These are phyloP conservation scores for Talaromyces borbonicus DNA, from an alignment of 495 filamentous ascomycete species.

Conservation along the genomic window DNA sequence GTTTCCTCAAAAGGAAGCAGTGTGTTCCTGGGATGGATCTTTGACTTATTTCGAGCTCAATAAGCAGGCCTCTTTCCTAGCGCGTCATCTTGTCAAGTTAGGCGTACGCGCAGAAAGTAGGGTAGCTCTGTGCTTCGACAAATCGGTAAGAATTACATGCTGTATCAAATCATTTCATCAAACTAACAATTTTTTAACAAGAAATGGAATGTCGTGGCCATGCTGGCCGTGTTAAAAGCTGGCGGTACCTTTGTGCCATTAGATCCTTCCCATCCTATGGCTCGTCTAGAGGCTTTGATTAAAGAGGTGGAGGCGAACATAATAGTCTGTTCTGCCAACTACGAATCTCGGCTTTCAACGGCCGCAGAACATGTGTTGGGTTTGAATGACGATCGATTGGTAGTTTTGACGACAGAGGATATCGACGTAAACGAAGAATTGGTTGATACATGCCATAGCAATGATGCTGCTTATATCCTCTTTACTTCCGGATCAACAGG, in stretches of 20 bases:
- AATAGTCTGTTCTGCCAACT: slow-evolving; percentile 42
- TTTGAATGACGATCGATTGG: slow-evolving; percentile 23
- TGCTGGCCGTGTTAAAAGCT: slow-evolving; percentile 49
- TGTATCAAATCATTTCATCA: neutral
- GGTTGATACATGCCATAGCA: slow-evolving; percentile 14
- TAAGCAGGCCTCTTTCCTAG: slow-evolving; percentile 34
- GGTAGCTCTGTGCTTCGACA: slow-evolving; percentile 49
- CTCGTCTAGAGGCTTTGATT: slow-evolving; percentile 37
- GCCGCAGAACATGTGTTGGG: slow-evolving; percentile 26
- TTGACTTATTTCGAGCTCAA: slow-evolving; percentile 49
- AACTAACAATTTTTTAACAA: slow-evolving; percentile 6
- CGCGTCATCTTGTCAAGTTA: slow-evolving; percentile 31
- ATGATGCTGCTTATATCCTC: slow-evolving; percentile 34
- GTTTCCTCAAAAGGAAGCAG: slow-evolving; percentile 33
- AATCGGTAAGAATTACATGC: slow-evolving; percentile 35
- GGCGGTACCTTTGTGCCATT: slow-evolving; percentile 51
- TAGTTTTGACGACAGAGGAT: slow-evolving; percentile 11
- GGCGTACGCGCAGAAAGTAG: slow-evolving; percentile 39
- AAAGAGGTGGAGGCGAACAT: slow-evolving; percentile 31
- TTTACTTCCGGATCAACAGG: slow-evolving; percentile 45
- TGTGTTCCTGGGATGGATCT: slow-evolving; percentile 50
- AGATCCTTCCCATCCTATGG: slow-evolving; percentile 45
- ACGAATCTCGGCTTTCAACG: slow-evolving; percentile 16
- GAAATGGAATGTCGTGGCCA: slow-evolving; percentile 47
- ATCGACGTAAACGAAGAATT: neutral